These are phyloP conservation scores for Diophrys sp. DNA, from an alignment of 73 alveolate species.

Conservation along the genomic window DNA sequence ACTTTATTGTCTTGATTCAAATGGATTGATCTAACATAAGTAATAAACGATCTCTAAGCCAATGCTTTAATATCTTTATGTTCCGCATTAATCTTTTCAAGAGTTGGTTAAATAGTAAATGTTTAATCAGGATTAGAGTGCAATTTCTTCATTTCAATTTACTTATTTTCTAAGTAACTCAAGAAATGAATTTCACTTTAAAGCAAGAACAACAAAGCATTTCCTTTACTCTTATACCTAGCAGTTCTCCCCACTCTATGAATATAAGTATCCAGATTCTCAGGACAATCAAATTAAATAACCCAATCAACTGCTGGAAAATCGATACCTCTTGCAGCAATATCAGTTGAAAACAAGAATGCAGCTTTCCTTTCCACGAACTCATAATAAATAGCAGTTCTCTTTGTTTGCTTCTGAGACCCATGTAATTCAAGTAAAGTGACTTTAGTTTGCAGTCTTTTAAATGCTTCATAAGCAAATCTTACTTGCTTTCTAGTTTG, in stretches of 20 bases:
- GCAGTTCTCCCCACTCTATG: conserved; percentile 98
- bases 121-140: conserved; percentile 77
- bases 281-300: conserved; percentile 86
- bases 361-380: conserved; percentile 81
- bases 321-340: conserved; percentile 94
- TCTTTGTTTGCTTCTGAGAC: conserved; percentile 76
- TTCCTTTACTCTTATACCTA: conserved; percentile 94
- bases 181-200: conserved; percentile 79
- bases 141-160: conserved; percentile 77
- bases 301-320: conserved; percentile 96
- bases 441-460: conserved; percentile 67
- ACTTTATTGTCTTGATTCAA: conserved; percentile 86
- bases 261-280: conserved; percentile 76
- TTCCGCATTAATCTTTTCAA: conserved; percentile 84
- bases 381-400: conserved; percentile 87
- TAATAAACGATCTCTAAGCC: conserved; percentile 92
- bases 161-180: conserved; percentile 65
- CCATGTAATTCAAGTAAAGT: conserved; percentile 85
- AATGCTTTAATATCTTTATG: conserved; percentile 80
- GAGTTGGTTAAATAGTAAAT: conserved; percentile 77
- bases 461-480: conserved; percentile 76
- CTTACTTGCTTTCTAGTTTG: conserved; percentile 88
- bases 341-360: conserved; percentile 81
- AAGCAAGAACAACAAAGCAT: conserved; percentile 77
- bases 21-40: conserved; percentile 83